Percentiles rank a stretch among this genome's conserved stretches.
phyloP scores from a whole-genome alignment of 805 yeast species.

The Candida sonorensis region DNA sequence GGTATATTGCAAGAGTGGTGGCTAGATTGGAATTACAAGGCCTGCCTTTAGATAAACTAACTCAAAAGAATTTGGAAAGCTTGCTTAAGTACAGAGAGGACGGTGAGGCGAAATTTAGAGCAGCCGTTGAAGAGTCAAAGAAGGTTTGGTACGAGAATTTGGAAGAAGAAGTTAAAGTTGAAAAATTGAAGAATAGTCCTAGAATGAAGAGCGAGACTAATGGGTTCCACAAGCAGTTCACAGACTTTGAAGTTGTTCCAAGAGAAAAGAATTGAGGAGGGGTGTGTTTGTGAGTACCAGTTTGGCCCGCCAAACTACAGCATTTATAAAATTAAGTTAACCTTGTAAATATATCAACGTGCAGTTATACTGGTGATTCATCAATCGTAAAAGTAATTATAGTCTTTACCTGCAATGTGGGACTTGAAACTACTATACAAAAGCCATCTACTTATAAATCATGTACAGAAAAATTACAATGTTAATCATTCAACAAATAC shows the following conservation, averaged over 20 bases:
- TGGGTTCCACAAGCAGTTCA: conserved; percentile 26
- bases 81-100: conserved; percentile 38
- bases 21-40: conserved; percentile 72
- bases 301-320: no score
- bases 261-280: no score
- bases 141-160: conserved; percentile 32
- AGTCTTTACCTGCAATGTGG: no score
- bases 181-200: conserved; percentile 18
- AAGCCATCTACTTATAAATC: no score
- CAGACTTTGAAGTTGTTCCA: conserved; percentile 26
- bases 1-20: conserved; percentile 74
- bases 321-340: no score
- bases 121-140: conserved; percentile 55
- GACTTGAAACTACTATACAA: no score
- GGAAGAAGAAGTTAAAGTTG: conserved; percentile 10
- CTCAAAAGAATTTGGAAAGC: conserved; percentile 50
- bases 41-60: conserved; percentile 42
- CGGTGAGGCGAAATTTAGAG: conserved; percentile 48
- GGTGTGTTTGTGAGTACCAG: no score
- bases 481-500: no score
- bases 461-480: no score
- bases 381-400: no score
- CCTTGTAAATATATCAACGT: no score
- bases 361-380: no score
- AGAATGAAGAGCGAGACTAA: conserved; percentile 23